Evolutionary conservation across 768 basidiomycete genomes (phyloP).

Genomic region (Vararia minispora): DNA sequence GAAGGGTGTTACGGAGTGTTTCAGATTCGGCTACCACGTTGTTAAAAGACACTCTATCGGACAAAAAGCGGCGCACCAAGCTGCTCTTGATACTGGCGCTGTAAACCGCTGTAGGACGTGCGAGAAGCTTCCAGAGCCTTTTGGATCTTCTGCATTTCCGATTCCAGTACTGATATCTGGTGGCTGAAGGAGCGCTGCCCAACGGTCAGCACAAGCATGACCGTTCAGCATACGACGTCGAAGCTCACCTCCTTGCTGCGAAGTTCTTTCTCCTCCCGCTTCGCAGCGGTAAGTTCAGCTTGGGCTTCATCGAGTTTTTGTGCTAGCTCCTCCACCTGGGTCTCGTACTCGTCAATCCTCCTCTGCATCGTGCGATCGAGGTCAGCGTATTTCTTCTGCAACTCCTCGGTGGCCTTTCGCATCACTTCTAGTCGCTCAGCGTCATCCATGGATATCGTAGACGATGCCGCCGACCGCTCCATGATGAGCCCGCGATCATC

Average conservation of each 20-base stretch:
- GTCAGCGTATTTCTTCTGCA: slow-evolving; percentile 66
- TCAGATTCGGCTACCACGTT: slow-evolving; percentile 55
- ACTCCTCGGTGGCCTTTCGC: slow-evolving; percentile 61
- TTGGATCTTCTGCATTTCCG: slow-evolving; percentile 67
- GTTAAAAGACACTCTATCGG: background rate
- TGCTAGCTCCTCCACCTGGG: slow-evolving; percentile 76
- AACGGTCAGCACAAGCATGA: slow-evolving; percentile 12
- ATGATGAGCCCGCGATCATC: slow-evolving; percentile 44
- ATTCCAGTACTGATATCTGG: slow-evolving; percentile 63
- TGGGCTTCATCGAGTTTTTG: slow-evolving; percentile 63
- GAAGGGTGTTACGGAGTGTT: slow-evolving; percentile 62
- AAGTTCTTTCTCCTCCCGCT: slow-evolving; percentile 90
- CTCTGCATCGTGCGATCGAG: slow-evolving; percentile 57
- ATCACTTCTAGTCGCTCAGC: slow-evolving; percentile 65
- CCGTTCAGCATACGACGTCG: slow-evolving; percentile 3
- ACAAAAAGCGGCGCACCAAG: slow-evolving; percentile 42
- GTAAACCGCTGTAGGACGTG: slow-evolving; percentile 61
- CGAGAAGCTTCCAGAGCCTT: slow-evolving; percentile 66
- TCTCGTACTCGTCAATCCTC: slow-evolving; percentile 66
- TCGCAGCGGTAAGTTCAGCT: slow-evolving; percentile 66
- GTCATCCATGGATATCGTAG: slow-evolving; percentile 60
- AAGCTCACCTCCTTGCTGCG: slow-evolving; percentile 67
- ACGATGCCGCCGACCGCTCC: slow-evolving; percentile 47
- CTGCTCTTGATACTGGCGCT: slow-evolving; percentile 86
- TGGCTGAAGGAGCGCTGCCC: slow-evolving; percentile 48